A percentile compares a stretch with the other conserved stretches of the same genome.
phyloP scores from a whole-genome alignment of 2,329 filamentous ascomycete genomes.

The Xylaria sp. region DNA sequence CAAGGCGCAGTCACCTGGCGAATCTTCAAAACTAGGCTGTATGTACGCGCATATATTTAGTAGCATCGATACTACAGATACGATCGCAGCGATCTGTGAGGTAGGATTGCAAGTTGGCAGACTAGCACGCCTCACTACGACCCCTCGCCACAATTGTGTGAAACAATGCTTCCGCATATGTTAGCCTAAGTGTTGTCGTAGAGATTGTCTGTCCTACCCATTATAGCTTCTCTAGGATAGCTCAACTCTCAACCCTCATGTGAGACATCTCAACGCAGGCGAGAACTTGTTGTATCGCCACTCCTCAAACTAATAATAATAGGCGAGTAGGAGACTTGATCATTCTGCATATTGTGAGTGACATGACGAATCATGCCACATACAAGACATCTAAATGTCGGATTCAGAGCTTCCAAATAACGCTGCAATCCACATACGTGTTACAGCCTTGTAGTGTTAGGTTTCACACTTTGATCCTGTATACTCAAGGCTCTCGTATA shows the following conservation, averaged over 20 bases:
- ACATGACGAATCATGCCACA: background rate
- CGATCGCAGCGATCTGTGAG: slow-evolving; percentile 10
- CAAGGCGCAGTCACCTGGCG: background rate
- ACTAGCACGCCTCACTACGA: slow-evolving; percentile 21
- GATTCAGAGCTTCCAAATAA: background rate
- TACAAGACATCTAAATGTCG: background rate
- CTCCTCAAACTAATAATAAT: background rate
- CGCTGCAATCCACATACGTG: background rate
- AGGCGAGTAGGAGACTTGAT: background rate
- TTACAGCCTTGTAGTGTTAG: background rate
- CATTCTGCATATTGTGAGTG: background rate
- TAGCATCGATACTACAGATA: slow-evolving; percentile 15
- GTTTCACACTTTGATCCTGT: background rate
- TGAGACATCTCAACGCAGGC: background rate
- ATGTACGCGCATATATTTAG: slow-evolving; percentile 30
- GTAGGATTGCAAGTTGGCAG: slow-evolving; percentile 19
- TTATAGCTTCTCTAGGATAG: background rate
- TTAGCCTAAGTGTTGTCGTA: background rate
- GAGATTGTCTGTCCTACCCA: background rate
- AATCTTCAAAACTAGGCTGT: background rate
- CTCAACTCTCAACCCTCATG: background rate
- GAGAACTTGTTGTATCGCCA: background rate
- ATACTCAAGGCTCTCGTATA: background rate
- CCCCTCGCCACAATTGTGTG: slow-evolving; percentile 14
- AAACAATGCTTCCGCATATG: background rate